A percentile compares a stretch with the other conserved stretches of the same genome.
Conservation (phyloP, 441 rosid genomes). For the Flueggea neowawraea region DNA sequence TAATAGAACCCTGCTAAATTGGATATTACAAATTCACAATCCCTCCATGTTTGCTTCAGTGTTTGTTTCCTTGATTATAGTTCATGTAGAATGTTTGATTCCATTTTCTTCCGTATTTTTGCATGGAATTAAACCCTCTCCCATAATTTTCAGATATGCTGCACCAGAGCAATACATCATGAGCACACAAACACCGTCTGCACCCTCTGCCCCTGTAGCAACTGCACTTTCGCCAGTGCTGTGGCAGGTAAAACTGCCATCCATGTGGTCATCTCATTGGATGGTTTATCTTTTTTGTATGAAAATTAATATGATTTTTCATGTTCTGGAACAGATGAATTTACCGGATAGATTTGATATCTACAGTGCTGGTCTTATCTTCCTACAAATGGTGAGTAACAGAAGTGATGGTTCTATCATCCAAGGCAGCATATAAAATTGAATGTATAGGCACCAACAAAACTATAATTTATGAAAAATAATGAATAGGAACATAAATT, state of each 20-base stretch:
- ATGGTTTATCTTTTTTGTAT: conserved; percentile 6
- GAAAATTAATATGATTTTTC: conserved; percentile 5
- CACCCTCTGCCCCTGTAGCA: conserved; percentile 96
- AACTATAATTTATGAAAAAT: too few relatives aligned
- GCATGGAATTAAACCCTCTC: background rate
- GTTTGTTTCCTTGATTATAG: background rate
- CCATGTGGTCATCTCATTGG: conserved; percentile 5
- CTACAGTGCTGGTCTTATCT: conserved; percentile 89
- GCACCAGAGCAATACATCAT: conserved; percentile 99
- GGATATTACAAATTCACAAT: background rate
- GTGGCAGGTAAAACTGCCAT: conserved; percentile 66
- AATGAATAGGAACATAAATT: too few relatives aligned
- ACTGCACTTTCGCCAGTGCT: conserved; percentile 92
- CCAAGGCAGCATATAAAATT: too few relatives aligned
- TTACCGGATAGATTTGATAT: conserved; percentile 94
- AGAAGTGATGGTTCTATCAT: background rate
- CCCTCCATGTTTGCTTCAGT: background rate
- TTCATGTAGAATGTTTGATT: background rate
- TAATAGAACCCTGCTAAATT: background rate
- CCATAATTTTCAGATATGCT: conserved; percentile 55
- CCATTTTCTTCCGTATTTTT: background rate
- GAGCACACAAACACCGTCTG: conserved; percentile 99
- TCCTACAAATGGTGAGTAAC: conserved; percentile 82
- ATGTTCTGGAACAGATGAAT: conserved; percentile 64
- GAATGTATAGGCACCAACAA: too few relatives aligned